phyloP scores from a whole-genome alignment of 805 yeast genomes.

The Metschnikowia koreensis region DNA sequence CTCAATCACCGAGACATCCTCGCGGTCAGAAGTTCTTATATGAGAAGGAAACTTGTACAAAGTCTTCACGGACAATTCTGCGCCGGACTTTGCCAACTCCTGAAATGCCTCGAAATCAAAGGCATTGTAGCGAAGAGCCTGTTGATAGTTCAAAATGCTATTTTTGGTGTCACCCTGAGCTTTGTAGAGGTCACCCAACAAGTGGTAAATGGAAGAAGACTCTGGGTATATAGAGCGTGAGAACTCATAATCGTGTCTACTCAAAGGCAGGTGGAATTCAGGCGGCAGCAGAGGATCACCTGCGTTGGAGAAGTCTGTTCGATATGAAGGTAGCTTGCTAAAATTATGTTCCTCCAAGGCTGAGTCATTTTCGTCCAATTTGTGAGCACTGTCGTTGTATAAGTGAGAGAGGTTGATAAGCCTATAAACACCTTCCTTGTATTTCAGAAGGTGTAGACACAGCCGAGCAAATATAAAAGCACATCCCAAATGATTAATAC shows the following conservation, averaged over 20 bases:
- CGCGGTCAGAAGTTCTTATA: neutral
- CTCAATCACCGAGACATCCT: neutral
- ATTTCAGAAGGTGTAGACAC: constrained; percentile 53
- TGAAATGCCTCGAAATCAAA: constrained; percentile 85
- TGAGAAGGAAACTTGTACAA: constrained; percentile 38
- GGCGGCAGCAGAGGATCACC: neutral
- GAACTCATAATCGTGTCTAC: constrained; percentile 37
- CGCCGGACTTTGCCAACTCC: constrained; percentile 69
- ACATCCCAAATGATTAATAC: constrained; percentile 66
- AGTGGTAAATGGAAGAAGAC: constrained; percentile 60
- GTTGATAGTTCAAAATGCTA: constrained; percentile 64
- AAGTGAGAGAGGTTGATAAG: constrained; percentile 29
- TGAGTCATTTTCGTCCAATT: neutral
- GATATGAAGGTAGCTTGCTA: constrained; percentile 1
- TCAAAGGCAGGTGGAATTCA: constrained; percentile 17
- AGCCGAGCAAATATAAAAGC: constrained; percentile 70
- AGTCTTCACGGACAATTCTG: constrained; percentile 58
- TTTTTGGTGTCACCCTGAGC: constrained; percentile 59
- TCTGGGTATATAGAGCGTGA: constrained; percentile 53
- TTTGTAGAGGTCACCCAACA: constrained; percentile 68
- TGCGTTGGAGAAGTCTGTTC: neutral
- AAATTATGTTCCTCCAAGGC: constrained; percentile 3
- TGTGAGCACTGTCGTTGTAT: constrained; percentile 25
- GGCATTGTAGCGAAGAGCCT: constrained; percentile 72
- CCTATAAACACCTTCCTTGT: constrained; percentile 59